Conservation (phyloP, 805 yeast genomes). For the Candida andamanensis region DNA sequence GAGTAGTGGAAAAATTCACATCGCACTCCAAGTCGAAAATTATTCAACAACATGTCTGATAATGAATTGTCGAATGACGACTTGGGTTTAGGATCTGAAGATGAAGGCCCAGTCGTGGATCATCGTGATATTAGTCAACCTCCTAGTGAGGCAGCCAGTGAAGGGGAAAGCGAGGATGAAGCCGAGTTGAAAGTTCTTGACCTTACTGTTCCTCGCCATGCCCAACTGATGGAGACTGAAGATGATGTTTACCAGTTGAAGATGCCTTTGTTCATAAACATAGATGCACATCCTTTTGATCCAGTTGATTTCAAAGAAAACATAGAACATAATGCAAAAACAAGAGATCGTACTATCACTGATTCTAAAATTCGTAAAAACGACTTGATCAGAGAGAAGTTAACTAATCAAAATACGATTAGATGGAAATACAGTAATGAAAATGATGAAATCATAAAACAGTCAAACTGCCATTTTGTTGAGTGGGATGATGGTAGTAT, state of each 20-base stretch:
- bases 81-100: constrained; percentile 9
- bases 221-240: constrained; percentile 32
- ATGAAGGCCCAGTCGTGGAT: constrained; percentile 3
- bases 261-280: constrained; percentile 75
- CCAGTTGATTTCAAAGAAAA: constrained; percentile 57
- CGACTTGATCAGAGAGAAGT: constrained; percentile 51
- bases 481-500: constrained; percentile 93
- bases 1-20: too few species aligned
- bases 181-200: constrained; percentile 31
- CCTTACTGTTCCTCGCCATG: constrained; percentile 45
- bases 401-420: constrained; percentile 76
- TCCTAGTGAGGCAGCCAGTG: constrained; percentile 14
- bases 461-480: constrained; percentile 83
- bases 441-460: constrained; percentile 69
- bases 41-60: constrained; percentile 12
- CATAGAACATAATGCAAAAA: constrained; percentile 33
- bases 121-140: not conserved
- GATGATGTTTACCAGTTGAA: constrained; percentile 35
- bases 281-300: constrained; percentile 86
- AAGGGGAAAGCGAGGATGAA: constrained; percentile 30
- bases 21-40: too few species aligned
- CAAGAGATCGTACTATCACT: constrained; percentile 10
- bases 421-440: constrained; percentile 90
- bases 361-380: constrained; percentile 43
- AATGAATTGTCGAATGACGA: constrained; percentile 10